Evolutionary conservation across 2,329 filamentous ascomycete species (phyloP).

Genomic region (Raffaelea ambrosiae): DNA sequence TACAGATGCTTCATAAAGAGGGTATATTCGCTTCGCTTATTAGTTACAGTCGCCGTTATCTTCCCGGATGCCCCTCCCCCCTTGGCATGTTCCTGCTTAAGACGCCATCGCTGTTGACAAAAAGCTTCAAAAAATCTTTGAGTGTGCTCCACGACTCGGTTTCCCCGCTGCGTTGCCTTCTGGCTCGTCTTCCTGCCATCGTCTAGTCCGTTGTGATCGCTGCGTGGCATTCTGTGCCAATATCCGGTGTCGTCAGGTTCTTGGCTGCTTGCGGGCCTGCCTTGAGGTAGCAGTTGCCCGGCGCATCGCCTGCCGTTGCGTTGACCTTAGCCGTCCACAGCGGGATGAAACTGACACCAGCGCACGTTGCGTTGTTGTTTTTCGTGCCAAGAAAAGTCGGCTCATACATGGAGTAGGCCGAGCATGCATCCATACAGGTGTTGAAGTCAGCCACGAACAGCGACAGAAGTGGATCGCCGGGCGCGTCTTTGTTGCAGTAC

Average conservation of each 20-base stretch:
- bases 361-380: conserved; percentile 25
- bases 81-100: no score
- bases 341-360: conserved; percentile 32
- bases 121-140: no score
- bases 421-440: conserved; percentile 40
- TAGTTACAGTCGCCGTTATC: no score
- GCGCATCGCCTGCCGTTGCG: conserved; percentile 24
- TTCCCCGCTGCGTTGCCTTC: no score
- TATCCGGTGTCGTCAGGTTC: conserved; percentile 20
- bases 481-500: conserved; percentile 34
- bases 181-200: not conserved
- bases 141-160: no score
- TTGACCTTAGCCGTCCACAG: conserved; percentile 29
- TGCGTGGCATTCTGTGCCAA: conserved; percentile 26
- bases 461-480: conserved; percentile 26
- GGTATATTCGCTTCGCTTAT: no score
- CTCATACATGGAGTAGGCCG: conserved; percentile 24
- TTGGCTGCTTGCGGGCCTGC: conserved; percentile 24
- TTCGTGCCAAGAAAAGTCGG: conserved; percentile 3
- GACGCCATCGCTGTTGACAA: no score
- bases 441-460: conserved; percentile 34
- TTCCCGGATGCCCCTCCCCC: no score
- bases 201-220: conserved; percentile 18
- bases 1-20: no score
- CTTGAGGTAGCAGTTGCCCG: conserved; percentile 38